Conservation (phyloP, 2,329 filamentous ascomycete species). For the Aspergillus ibericus region DNA sequence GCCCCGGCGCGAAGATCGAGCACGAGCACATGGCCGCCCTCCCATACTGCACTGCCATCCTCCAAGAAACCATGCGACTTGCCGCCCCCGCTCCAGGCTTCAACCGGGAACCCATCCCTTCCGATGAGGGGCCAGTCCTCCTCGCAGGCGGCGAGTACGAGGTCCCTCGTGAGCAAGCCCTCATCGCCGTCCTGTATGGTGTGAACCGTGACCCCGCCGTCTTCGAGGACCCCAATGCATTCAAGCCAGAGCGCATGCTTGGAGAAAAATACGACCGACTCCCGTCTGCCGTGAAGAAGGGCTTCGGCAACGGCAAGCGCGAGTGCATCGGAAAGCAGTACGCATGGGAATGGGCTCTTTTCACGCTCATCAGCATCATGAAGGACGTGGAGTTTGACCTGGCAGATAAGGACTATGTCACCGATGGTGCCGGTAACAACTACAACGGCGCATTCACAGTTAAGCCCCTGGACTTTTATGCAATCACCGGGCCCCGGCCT, state of each 20-base stretch:
- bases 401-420: constrained; percentile 54
- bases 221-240: constrained; percentile 64
- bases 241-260: constrained; percentile 70
- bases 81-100: constrained; percentile 62
- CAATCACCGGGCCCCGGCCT: constrained; percentile 16
- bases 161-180: constrained; percentile 54
- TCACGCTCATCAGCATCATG: constrained; percentile 62
- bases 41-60: constrained; percentile 64
- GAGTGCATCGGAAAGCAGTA: constrained; percentile 71
- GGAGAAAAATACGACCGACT: constrained; percentile 67
- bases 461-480: constrained; percentile 48
- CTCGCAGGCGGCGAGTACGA: constrained; percentile 62
- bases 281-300: constrained; percentile 64
- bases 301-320: constrained; percentile 72
- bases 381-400: constrained; percentile 69
- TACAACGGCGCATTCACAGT: constrained; percentile 56
- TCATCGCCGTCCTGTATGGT: constrained; percentile 55
- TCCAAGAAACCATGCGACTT: constrained; percentile 67
- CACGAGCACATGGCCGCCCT: constrained; percentile 62
- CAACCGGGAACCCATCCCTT: constrained; percentile 54
- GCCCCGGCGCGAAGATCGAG: constrained; percentile 22
- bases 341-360: constrained; percentile 70
- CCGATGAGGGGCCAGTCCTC: constrained; percentile 41
- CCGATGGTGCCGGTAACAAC: constrained; percentile 30
- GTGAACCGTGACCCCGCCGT: constrained; percentile 65